Evolutionary conservation across 2,329 filamentous ascomycete species (phyloP).

Genomic region (Pseudogymnoascus verrucosus): DNA sequence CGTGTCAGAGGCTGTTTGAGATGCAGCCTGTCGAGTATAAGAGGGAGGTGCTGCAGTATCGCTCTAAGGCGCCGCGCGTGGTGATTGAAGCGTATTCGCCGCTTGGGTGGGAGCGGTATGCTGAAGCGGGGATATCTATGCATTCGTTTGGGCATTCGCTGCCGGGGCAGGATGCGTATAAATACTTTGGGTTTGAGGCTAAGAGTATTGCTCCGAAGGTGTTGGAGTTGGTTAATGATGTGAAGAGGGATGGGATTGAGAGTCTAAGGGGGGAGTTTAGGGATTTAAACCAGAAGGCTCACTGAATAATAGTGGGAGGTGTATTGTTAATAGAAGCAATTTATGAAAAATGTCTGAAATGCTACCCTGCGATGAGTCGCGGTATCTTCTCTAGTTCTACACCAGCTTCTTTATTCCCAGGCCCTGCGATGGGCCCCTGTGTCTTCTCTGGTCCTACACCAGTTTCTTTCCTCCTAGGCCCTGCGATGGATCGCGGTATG

Average conservation of each 20-base stretch:
- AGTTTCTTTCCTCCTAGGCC: too few species aligned
- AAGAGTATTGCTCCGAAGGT: slow-evolving; percentile 33
- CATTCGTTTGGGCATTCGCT: slow-evolving; percentile 47
- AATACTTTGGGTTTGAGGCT: slow-evolving; percentile 47
- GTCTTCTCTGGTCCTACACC: too few species aligned
- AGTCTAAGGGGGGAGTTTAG: slow-evolving; percentile 14
- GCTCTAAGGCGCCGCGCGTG: slow-evolving; percentile 39
- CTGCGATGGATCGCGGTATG: too few species aligned
- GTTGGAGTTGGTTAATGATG: slow-evolving; percentile 25
- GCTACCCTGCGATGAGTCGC: too few species aligned
- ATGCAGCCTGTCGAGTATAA: slow-evolving; percentile 37
- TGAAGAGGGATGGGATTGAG: slow-evolving; percentile 23
- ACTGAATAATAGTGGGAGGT: not conserved
- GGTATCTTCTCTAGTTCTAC: too few species aligned
- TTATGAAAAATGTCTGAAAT: too few species aligned
- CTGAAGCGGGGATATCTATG: slow-evolving; percentile 47
- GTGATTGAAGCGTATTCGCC: slow-evolving; percentile 53
- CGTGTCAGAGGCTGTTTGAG: slow-evolving; percentile 38
- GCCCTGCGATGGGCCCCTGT: too few species aligned
- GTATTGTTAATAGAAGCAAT: too few species aligned
- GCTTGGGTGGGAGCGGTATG: slow-evolving; percentile 53
- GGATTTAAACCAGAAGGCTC: slow-evolving; percentile 11
- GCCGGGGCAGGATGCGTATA: slow-evolving; percentile 46
- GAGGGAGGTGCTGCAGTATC: slow-evolving; percentile 36
- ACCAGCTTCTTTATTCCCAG: too few species aligned